phyloP scores from a whole-genome alignment of 2,329 filamentous ascomycete species.

The Calonectria crousiana region DNA sequence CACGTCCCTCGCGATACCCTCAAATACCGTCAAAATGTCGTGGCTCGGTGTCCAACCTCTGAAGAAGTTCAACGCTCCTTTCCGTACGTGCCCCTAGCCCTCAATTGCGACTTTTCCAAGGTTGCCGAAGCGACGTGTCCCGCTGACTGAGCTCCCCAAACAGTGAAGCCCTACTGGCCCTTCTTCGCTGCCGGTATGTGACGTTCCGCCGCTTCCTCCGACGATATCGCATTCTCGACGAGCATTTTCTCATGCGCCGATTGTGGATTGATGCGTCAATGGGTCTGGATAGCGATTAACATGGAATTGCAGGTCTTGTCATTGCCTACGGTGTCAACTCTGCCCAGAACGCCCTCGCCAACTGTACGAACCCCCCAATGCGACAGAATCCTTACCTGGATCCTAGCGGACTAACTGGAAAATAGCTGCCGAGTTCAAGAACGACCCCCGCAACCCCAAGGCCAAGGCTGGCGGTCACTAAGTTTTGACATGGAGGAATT shows the following conservation, averaged over 20 bases:
- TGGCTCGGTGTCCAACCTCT: slow-evolving; percentile 74
- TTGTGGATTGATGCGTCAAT: slow-evolving; percentile 37
- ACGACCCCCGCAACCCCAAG: slow-evolving; percentile 91
- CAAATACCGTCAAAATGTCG: slow-evolving; percentile 73
- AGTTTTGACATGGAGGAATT: slow-evolving; percentile 35
- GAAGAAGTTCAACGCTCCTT: slow-evolving; percentile 85
- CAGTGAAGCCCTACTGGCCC: slow-evolving; percentile 90
- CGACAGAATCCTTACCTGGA: neutral
- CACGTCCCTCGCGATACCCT: slow-evolving; percentile 51
- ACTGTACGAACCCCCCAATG: slow-evolving; percentile 66
- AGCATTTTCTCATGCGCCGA: slow-evolving; percentile 19
- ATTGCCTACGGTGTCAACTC: slow-evolving; percentile 94
- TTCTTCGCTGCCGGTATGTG: slow-evolving; percentile 95
- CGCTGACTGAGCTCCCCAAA: slow-evolving; percentile 46
- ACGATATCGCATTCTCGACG: slow-evolving; percentile 26
- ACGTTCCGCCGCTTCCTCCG: slow-evolving; percentile 34
- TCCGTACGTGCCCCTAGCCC: slow-evolving; percentile 71
- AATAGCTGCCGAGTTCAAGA: slow-evolving; percentile 93
- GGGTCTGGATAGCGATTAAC: slow-evolving; percentile 42
- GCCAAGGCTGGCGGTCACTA: slow-evolving; percentile 63
- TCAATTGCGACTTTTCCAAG: slow-evolving; percentile 49
- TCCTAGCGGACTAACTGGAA: slow-evolving; percentile 39
- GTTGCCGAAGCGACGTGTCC: slow-evolving; percentile 36
- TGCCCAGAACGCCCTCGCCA: slow-evolving; percentile 80
- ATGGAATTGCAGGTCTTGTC: slow-evolving; percentile 72